Conservation (phyloP, 495 filamentous ascomycete genomes). For the Echria macrotheca region DNA sequence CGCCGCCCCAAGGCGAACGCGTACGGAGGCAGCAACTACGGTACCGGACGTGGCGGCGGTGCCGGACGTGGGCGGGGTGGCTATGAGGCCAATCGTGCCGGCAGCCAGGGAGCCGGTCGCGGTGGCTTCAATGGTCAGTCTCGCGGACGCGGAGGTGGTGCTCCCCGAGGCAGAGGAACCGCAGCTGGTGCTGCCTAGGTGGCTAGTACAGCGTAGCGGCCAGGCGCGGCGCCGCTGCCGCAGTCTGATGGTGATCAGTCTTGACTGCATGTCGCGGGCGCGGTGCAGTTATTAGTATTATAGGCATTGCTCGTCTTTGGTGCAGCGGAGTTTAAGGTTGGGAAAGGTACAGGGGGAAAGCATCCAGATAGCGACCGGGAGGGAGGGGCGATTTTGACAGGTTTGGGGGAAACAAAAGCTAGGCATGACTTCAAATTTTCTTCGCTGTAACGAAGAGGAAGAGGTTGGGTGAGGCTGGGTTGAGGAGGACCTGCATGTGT, state of each 20-base stretch:
- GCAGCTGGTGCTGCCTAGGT: conserved; percentile 29
- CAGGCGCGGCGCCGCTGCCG: too few relatives aligned
- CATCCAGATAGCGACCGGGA: conserved; percentile 1
- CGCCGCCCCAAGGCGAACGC: conserved; percentile 69
- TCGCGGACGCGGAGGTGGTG: conserved; percentile 52
- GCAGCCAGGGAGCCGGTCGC: conserved; percentile 58
- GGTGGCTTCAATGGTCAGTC: conserved; percentile 59
- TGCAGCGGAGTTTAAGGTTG: conserved; percentile 10
- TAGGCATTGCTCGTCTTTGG: conserved; percentile 8
- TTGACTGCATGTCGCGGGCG: too few relatives aligned
- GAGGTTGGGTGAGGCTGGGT: too few relatives aligned
- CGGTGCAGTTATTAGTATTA: too few relatives aligned
- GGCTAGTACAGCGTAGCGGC: conserved; percentile 14
- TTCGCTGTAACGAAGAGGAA: too few relatives aligned
- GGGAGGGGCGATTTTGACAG: background rate
- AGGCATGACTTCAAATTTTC: conserved; percentile 2
- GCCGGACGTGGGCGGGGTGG: conserved; percentile 64
- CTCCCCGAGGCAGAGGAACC: conserved; percentile 39
- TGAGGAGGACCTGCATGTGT: too few relatives aligned
- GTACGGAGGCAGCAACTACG: conserved; percentile 61
- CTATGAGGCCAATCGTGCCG: conserved; percentile 50
- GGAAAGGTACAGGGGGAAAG: conserved; percentile 3
- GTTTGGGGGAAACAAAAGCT: conserved; percentile 3
- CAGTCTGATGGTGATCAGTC: too few relatives aligned
- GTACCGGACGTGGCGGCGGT: conserved; percentile 51